A percentile compares a stretch with the other conserved stretches of the same genome.
Evolutionary conservation across 2,329 filamentous ascomycete genomes (phyloP).

Genomic region (Mycosphaerella sp.): DNA sequence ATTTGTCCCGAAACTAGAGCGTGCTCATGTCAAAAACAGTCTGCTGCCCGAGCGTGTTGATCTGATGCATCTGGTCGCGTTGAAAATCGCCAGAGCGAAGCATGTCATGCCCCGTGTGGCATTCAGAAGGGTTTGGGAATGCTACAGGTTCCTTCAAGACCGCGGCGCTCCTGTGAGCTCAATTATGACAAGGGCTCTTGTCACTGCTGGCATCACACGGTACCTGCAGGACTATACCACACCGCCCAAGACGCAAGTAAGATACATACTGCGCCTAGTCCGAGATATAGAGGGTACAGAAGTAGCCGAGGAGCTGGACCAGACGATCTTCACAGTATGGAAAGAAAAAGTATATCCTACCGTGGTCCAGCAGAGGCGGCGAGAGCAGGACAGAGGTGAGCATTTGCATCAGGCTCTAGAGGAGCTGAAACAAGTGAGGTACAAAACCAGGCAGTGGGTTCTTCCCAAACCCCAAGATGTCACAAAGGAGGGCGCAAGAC

Average conservation of each 20-base stretch:
- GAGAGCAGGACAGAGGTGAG: background rate
- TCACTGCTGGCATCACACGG: slow-evolving; percentile 45
- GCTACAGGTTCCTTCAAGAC: slow-evolving; percentile 42
- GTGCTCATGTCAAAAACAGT: background rate
- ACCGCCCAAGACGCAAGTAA: slow-evolving; percentile 34
- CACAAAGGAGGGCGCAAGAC: no score
- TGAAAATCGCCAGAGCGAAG: slow-evolving; percentile 38
- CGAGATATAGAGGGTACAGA: slow-evolving; percentile 39
- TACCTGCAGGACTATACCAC: slow-evolving; percentile 36
- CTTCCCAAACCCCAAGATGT: background rate
- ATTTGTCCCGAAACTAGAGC: background rate
- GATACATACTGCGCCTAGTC: slow-evolving; percentile 44
- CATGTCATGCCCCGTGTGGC: slow-evolving; percentile 38
- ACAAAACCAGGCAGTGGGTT: background rate
- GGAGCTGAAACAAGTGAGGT: background rate
- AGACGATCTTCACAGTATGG: slow-evolving; percentile 21
- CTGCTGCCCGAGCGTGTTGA: slow-evolving; percentile 36
- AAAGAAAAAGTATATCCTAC: background rate
- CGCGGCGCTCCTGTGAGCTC: slow-evolving; percentile 41
- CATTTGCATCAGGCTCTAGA: background rate
- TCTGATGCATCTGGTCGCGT: slow-evolving; percentile 43
- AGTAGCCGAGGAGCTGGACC: slow-evolving; percentile 35
- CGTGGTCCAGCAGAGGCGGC: background rate
- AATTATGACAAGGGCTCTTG: slow-evolving; percentile 45
- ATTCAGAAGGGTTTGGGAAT: slow-evolving; percentile 43